Evolutionary conservation across 176 grass and related monocot species (phyloP), one percentile per base, ranked within the genome.

Genomic region (Eleusine indica): DNA sequence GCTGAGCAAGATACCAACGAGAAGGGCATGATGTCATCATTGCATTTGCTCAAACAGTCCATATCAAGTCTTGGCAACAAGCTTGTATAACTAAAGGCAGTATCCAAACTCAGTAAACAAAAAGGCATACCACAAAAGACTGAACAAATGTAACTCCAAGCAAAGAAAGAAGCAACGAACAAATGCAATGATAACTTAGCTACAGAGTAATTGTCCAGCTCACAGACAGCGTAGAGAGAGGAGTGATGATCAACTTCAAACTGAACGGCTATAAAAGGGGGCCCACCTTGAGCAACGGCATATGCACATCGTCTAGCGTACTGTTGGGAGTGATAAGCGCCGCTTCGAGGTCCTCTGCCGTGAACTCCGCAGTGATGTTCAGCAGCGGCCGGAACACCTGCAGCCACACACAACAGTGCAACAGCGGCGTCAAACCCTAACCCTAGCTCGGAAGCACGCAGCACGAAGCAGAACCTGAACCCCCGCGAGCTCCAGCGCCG

Each of bases 261-360:
- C 9, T 58, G 17, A 66, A 62, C 46, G 78, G 12, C 49, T 30
- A 64, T 64, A 14, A 64, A 38, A 51, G 14, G 15, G 49, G 49
- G 80, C 80, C 66, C 63, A 96, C 97, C 91, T 96, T 99, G 57
- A 99, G 91, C 64, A 99, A 67, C 13, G 97, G 97, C 97, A 99
- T 99, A 63, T 99, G 97, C 71, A 99, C 78, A 86, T 96, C 93
- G 12, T 94, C 90, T 13, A 99, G 81, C 18, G 71, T 94, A 56
- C 54, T 78, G 71, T 96, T 96, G 66, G 97, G 97, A 35, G 85
- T 89, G 54, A 99, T 89, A 75, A 99, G 90, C 9, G 97, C 93
- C 35, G 79, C 89, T 80, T 99, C 97, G 0, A 99, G 91, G 28
- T 99, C 93, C 82, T 99, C 97, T 4, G 93, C 93, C 18, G 97